phyloP scores from a whole-genome alignment of 2,329 filamentous ascomycete genomes.

The Fusarium vanettenii region DNA sequence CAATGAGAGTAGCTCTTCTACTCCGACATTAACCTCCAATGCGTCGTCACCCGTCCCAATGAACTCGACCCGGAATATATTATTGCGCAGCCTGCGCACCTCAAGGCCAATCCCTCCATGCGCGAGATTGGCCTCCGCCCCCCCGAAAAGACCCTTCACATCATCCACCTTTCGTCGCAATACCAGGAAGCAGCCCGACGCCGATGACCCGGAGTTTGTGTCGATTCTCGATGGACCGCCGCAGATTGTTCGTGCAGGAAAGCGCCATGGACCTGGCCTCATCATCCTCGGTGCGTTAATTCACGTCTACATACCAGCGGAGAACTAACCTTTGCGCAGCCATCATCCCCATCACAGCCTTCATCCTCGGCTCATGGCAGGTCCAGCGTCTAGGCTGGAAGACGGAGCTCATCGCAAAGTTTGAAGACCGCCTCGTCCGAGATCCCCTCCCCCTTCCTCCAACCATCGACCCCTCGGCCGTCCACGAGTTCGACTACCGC shows the following conservation, averaged over 20 bases:
- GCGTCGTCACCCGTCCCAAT: conserved; percentile 34
- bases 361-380: conserved; percentile 93
- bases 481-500: conserved; percentile 92
- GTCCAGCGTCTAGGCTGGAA: conserved; percentile 95
- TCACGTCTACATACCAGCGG: neutral
- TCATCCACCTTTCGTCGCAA: conserved; percentile 35
- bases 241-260: conserved; percentile 79
- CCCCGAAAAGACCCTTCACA: conserved; percentile 30
- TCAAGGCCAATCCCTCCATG: conserved; percentile 20
- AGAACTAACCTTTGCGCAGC: conserved; percentile 55
- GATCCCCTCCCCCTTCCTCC: conserved; percentile 88
- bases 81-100: conserved; percentile 43
- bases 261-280: conserved; percentile 81
- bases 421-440: conserved; percentile 90
- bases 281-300: conserved; percentile 74
- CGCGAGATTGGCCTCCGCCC: conserved; percentile 15
- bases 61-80: conserved; percentile 43
- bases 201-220: conserved; percentile 82
- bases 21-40: no score
- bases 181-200: conserved; percentile 59
- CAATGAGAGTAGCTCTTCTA: no score
- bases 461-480: conserved; percentile 81
- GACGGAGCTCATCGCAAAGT: conserved; percentile 88
- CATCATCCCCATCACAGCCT: conserved; percentile 91
- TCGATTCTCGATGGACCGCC: conserved; percentile 91